Evolutionary conservation across 768 basidiomycete species (phyloP).

Genomic region (Auricularia cornea): DNA sequence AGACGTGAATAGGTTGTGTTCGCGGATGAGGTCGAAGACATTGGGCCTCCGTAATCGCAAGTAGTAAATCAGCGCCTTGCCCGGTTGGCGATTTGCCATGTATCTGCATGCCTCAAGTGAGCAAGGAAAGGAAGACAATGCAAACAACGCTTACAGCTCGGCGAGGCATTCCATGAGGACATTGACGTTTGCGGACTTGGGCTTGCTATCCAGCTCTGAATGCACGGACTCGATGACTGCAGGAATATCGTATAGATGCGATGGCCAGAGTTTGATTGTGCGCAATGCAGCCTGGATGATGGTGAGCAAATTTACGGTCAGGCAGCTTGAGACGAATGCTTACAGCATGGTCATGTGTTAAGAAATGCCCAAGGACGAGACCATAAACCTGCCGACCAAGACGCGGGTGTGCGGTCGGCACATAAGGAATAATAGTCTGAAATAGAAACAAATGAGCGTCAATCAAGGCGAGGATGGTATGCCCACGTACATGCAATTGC

Average conservation of each 20-base stretch:
- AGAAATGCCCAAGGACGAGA: conserved; percentile 84
- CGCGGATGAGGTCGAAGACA: conserved; percentile 90
- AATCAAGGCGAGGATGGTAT: background rate
- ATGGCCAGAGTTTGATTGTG: conserved; percentile 85
- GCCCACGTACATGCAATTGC: conserved; percentile 57
- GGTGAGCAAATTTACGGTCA: background rate
- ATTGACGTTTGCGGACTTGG: conserved; percentile 35
- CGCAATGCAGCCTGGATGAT: conserved; percentile 53
- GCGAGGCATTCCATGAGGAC: conserved; percentile 91
- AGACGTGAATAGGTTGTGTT: conserved; percentile 89
- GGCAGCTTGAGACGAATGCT: conserved; percentile 8
- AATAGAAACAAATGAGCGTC: background rate
- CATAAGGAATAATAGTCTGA: conserved; percentile 82
- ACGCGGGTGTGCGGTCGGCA: conserved; percentile 76
- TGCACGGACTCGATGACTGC: conserved; percentile 87
- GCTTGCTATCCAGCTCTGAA: conserved; percentile 53
- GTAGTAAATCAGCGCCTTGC: conserved; percentile 87
- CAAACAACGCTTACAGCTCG: conserved; percentile 54
- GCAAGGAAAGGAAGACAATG: background rate
- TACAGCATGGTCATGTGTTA: conserved; percentile 69
- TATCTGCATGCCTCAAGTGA: conserved; percentile 42
- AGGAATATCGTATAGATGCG: conserved; percentile 77
- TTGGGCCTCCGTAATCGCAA: conserved; percentile 77
- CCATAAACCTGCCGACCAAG: conserved; percentile 85
- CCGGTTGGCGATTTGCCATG: conserved; percentile 81